These are phyloP conservation scores for Astragalus glycyphyllos DNA, from an alignment of 306 rosid species.

Conservation along the genomic window DNA sequence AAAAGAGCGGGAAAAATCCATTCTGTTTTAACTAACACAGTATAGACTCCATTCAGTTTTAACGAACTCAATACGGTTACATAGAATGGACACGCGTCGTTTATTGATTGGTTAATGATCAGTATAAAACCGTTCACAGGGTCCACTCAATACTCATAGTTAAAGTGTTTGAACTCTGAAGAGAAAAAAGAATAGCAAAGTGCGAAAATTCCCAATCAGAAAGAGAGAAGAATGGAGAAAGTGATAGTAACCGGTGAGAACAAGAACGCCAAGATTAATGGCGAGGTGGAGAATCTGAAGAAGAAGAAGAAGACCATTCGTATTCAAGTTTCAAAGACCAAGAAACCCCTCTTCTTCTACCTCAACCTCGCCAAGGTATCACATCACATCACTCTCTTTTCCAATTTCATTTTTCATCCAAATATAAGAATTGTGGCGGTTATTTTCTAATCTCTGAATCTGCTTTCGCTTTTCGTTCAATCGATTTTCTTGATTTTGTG, in stretches of 20 bases:
- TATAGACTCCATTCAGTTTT: neutral
- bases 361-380: constrained; percentile 72
- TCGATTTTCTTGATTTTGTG: neutral
- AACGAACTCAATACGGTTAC: neutral
- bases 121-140: neutral
- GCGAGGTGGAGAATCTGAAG: constrained; percentile 31
- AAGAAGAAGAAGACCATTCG: constrained; percentile 43
- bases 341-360: constrained; percentile 76
- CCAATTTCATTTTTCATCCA: neutral
- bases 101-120: neutral
- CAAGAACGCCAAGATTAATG: constrained; percentile 11
- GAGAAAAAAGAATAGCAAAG: neutral
- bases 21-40: neutral
- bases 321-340: constrained; percentile 69
- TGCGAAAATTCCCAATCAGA: constrained; percentile 12
- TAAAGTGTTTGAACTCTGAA: neutral
- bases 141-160: too few species aligned
- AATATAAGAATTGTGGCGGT: neutral
- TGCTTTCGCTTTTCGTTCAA: neutral
- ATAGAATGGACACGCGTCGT: constrained; percentile 29
- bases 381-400: neutral
- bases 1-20: neutral
- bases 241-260: neutral
- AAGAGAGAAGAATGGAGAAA: constrained; percentile 2
- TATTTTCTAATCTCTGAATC: neutral